phyloP scores from a whole-genome alignment of 192 early-diverging fungal genomes.

The Blastocladiella britannica region DNA sequence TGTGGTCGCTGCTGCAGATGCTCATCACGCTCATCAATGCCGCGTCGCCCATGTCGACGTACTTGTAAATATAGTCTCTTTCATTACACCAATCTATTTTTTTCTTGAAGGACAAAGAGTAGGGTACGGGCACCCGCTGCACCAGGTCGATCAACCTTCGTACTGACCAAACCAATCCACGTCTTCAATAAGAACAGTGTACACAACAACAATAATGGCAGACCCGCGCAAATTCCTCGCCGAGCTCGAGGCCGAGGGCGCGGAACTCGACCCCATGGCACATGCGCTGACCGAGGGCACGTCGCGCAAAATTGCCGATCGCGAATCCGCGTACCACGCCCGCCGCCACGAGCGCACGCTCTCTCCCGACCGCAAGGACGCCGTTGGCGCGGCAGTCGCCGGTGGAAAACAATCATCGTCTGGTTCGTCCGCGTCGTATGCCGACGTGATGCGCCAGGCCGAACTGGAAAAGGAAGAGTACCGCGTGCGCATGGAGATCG shows the following conservation, averaged over 20 bases:
- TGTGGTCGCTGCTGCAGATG: slow-evolving; percentile 44
- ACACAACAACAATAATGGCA: too few relatives aligned
- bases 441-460: slow-evolving; percentile 65
- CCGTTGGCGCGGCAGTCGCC: slow-evolving; percentile 39
- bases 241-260: slow-evolving; percentile 12
- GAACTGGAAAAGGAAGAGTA: slow-evolving; percentile 70
- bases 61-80: slow-evolving; percentile 19
- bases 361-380: slow-evolving; percentile 62
- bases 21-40: slow-evolving; percentile 35
- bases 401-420: too few relatives aligned
- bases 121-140: too few relatives aligned
- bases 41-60: slow-evolving; percentile 35
- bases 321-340: slow-evolving; percentile 70
- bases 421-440: slow-evolving; percentile 32
- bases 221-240: neutral
- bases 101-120: too few relatives aligned
- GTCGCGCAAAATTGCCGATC: slow-evolving; percentile 50
- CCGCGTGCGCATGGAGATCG: slow-evolving; percentile 42
- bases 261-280: slow-evolving; percentile 18
- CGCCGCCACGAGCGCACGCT: slow-evolving; percentile 56
- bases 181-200: too few relatives aligned
- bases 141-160: too few relatives aligned
- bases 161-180: too few relatives aligned
- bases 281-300: slow-evolving; percentile 23
- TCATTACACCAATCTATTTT: too few relatives aligned